Base-by-base conservation (phyloP, 2,329 filamentous ascomycete genomes). In the Nannizziopsis barbatae region DNA sequence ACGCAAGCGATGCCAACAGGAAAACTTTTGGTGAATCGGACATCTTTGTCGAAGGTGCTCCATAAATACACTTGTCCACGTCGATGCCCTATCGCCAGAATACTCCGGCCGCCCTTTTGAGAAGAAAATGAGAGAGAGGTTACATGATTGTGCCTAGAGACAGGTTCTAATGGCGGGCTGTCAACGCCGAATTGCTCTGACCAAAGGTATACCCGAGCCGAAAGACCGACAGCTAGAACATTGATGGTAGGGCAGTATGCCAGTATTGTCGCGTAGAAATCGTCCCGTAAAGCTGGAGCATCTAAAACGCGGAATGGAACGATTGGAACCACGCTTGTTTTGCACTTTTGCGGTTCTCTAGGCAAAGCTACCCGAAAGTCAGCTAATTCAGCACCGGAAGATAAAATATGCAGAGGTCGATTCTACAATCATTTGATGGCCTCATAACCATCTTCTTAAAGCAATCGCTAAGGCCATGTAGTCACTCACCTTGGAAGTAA, bases 121-220 rank as follows among this genome's bases (percentile, higher is more conserved):
- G 90, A 95, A 1, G 92, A 96, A 65, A 96, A 96, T 0, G 85
- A 81, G n/a, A 96, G 65, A 5, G 86, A 88, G 0, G 87, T 95
- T 37, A 98, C 74, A 58, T 81, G 76, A 47, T 71, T 71, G n/a
- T 60, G 59, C 14, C 51, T 64, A 59, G 57, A 66, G 51, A 56
- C 64, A 61, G 70, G 80, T 76, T 56, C 69, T 61, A 67, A 75
- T 65, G 76, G 74, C 12, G 75, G 73, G 48, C 75, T 74, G 33
- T 75, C 73, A 15, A 87, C 83, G 2, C 84, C 83, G 27, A 72
- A 70, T 31, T 71, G 66, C 62, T 96, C 89, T 0, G 87, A 90
- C 92, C 90, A 98, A 4, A 86, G 77, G 63, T 94, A 95, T 3
- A 98, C 76, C 32, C 81, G 73, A 47, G 82, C 80, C 0, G 82